Evolutionary conservation across 2,329 filamentous ascomycete genomes (phyloP).

Genomic region (Corniculantispora saksenae): DNA sequence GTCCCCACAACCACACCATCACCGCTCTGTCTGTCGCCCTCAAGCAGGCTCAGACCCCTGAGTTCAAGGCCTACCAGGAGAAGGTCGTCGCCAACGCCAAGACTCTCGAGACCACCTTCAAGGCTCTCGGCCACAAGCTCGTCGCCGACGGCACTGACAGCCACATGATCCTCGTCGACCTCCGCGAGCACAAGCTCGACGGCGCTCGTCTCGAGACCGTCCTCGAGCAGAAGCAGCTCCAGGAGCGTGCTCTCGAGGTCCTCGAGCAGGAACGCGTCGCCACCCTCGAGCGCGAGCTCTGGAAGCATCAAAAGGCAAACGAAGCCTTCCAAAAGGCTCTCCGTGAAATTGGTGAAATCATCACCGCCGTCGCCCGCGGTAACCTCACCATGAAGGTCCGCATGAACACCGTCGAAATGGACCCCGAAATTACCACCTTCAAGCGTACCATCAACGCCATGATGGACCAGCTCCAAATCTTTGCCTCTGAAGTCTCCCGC

Average conservation of each 20-base stretch:
- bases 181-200: constrained; percentile 83
- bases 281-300: constrained; percentile 86
- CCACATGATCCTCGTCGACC: constrained; percentile 94
- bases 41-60: constrained; percentile 85
- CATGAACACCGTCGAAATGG: constrained; percentile 94
- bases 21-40: constrained; percentile 92
- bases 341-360: constrained; percentile 94
- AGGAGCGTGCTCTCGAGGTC: constrained; percentile 77
- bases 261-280: constrained; percentile 87
- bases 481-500: constrained; percentile 93
- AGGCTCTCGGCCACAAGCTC: constrained; percentile 87
- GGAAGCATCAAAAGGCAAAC: constrained; percentile 97
- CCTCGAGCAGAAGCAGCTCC: constrained; percentile 87
- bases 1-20: constrained; percentile 99
- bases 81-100: constrained; percentile 93
- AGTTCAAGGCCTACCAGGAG: constrained; percentile 93
- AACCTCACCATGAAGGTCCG: constrained; percentile 96
- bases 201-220: constrained; percentile 95
- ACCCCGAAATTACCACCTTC: constrained; percentile 96
- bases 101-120: constrained; percentile 81
- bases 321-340: constrained; percentile 97
- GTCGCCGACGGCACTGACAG: constrained; percentile 96
- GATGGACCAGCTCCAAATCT: constrained; percentile 97
- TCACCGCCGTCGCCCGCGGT: constrained; percentile 92
- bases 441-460: constrained; percentile 98